Evolutionary conservation across 148 eudicot species (phyloP).

Genomic region (Diospyros kaki): DNA sequence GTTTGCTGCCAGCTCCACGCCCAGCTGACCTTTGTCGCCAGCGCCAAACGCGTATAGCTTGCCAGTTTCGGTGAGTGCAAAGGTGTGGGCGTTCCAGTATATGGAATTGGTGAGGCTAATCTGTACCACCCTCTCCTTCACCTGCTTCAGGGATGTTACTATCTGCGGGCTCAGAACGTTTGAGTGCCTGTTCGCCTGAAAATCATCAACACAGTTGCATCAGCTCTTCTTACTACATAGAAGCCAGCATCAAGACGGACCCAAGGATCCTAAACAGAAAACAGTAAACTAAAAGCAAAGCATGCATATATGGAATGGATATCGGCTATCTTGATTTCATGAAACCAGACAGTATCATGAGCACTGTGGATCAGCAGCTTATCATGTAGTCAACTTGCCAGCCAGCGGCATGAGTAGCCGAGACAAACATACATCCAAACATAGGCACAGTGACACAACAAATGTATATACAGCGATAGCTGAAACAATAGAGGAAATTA

Average conservation of each 20-base stretch:
- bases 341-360: background rate
- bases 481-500: too few species aligned
- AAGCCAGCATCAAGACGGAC: too few species aligned
- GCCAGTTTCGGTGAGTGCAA: constrained; percentile 78
- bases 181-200: constrained; percentile 63
- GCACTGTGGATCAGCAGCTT: background rate
- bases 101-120: constrained; percentile 71
- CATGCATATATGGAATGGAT: background rate
- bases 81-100: constrained; percentile 82
- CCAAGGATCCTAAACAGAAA: too few species aligned
- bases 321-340: too few species aligned
- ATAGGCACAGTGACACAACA: background rate
- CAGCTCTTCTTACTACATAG: background rate
- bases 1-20: constrained; percentile 60
- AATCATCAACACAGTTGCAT: background rate
- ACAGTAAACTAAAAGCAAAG: background rate
- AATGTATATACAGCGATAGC: background rate
- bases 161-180: constrained; percentile 65
- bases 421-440: background rate
- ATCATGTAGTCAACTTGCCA: background rate
- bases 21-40: constrained; percentile 87
- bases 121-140: constrained; percentile 74
- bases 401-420: background rate
- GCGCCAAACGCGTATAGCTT: constrained; percentile 84
- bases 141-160: constrained; percentile 54